phyloP scores from a whole-genome alignment of 306 rosid species.

The Ziziphus jujuba region DNA sequence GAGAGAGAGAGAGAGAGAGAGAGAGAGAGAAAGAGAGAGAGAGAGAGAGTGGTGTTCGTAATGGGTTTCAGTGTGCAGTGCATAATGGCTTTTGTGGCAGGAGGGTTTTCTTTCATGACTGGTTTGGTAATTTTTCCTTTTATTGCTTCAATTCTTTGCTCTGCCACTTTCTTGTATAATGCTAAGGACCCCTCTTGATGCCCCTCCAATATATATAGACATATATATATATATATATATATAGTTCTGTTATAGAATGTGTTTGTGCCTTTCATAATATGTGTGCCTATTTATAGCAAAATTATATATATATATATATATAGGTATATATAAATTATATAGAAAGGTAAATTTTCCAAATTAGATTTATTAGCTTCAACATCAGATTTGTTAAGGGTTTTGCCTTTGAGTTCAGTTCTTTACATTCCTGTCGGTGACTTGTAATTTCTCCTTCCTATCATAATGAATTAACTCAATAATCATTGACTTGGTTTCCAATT shows the following conservation, averaged over 20 bases:
- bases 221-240: too few relatives aligned
- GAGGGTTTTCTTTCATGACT: slow-evolving; percentile 59
- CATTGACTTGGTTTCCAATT: too few relatives aligned
- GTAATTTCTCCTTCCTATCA: too few relatives aligned
- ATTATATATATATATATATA: too few relatives aligned
- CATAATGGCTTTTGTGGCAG: slow-evolving; percentile 64
- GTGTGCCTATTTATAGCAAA: too few relatives aligned
- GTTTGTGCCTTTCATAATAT: too few relatives aligned
- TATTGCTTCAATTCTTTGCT: slow-evolving; percentile 67
- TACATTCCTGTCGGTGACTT: neutral
- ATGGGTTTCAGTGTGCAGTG: slow-evolving; percentile 53
- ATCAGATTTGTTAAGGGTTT: neutral
- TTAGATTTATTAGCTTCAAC: neutral
- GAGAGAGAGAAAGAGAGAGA: too few relatives aligned
- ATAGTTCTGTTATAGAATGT: too few relatives aligned
- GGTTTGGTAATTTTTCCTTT: slow-evolving; percentile 55
- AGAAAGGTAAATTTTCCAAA: slow-evolving; percentile 1
- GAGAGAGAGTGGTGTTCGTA: slow-evolving; percentile 17
- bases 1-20: too few relatives aligned
- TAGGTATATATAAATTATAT: too few relatives aligned
- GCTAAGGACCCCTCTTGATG: slow-evolving; percentile 47
- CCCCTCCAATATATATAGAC: too few relatives aligned
- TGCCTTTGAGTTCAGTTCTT: neutral
- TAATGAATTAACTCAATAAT: too few relatives aligned
- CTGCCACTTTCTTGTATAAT: slow-evolving; percentile 58